Percentiles rank a stretch among this genome's conserved stretches.
Conservation (phyloP, 2,329 filamentous ascomycete species). For the Orbilia quercus region DNA sequence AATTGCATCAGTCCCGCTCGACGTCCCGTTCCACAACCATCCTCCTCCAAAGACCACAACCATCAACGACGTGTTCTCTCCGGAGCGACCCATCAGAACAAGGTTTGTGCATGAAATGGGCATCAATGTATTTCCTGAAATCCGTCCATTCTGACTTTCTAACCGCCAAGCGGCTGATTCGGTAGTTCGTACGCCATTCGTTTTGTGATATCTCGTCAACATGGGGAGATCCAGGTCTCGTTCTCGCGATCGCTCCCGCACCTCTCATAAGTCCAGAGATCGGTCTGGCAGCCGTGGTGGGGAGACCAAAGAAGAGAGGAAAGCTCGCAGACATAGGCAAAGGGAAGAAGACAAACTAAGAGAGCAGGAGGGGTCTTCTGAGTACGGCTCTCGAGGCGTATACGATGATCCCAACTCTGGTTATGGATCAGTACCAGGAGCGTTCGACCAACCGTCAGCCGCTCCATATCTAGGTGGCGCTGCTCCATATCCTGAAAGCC, state of each 20-base stretch:
- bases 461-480: slow-evolving; percentile 26
- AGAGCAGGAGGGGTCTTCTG: slow-evolving; percentile 17
- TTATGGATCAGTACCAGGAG: slow-evolving; percentile 31
- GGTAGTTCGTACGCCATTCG: slow-evolving; percentile 20
- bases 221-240: slow-evolving; percentile 53
- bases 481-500: slow-evolving; percentile 45
- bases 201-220: slow-evolving; percentile 29
- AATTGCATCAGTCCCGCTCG: slow-evolving; percentile 48
- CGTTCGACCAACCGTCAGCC: slow-evolving; percentile 29
- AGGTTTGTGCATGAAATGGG: slow-evolving; percentile 45
- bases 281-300: slow-evolving; percentile 31
- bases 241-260: slow-evolving; percentile 37
- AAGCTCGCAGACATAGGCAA: slow-evolving; percentile 37
- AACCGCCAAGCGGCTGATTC: slow-evolving; percentile 3
- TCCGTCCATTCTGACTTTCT: slow-evolving; percentile 25
- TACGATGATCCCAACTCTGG: slow-evolving; percentile 28
- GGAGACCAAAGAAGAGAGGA: slow-evolving; percentile 49
- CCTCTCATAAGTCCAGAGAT: slow-evolving; percentile 39
- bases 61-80: slow-evolving; percentile 12
- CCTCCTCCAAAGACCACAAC: slow-evolving; percentile 22
- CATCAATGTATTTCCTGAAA: slow-evolving; percentile 12
- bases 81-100: slow-evolving; percentile 23
- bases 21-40: slow-evolving; percentile 21
- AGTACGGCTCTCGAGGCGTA: slow-evolving; percentile 18
- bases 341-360: slow-evolving; percentile 35